These are phyloP conservation scores for Boletus rubescentipes DNA, from an alignment of 768 basidiomycete genomes.

Conservation along the genomic window DNA sequence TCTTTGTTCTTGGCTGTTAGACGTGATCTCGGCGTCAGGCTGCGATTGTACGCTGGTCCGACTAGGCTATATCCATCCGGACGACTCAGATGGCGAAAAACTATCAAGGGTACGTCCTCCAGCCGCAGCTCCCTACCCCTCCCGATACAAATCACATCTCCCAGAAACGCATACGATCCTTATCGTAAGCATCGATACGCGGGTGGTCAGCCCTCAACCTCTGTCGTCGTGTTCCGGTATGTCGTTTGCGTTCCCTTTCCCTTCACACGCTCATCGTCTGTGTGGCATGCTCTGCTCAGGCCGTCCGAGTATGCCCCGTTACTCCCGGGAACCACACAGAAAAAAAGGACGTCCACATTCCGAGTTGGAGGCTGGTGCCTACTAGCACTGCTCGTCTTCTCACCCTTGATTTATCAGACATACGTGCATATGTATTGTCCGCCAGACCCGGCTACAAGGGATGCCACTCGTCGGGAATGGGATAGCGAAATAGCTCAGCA, in stretches of 20 bases:
- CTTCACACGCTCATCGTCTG: not conserved
- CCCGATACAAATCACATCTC: not conserved
- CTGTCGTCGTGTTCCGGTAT: not conserved
- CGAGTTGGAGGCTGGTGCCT: not conserved
- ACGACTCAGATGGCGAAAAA: not conserved
- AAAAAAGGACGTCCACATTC: not conserved
- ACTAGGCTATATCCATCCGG: not conserved
- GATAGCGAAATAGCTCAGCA: slow-evolving; percentile 3
- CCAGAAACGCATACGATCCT: not conserved
- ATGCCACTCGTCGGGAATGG: slow-evolving; percentile 6
- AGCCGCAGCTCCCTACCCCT: too few relatives aligned
- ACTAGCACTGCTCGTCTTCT: not conserved
- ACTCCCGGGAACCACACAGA: not conserved
- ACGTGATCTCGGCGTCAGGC: not conserved
- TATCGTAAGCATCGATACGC: not conserved
- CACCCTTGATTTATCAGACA: not conserved
- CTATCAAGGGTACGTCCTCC: not conserved
- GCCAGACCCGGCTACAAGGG: slow-evolving; percentile 1
- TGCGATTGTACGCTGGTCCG: not conserved
- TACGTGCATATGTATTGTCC: slow-evolving; percentile 8
- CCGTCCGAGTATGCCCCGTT: not conserved
- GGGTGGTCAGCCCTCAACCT: too few relatives aligned
- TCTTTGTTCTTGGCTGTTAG: not conserved
- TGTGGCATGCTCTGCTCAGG: not conserved
- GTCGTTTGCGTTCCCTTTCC: not conserved